phyloP scores from a whole-genome alignment of 371 early-diverging fungal genomes.

The Haplosporangium sp. region DNA sequence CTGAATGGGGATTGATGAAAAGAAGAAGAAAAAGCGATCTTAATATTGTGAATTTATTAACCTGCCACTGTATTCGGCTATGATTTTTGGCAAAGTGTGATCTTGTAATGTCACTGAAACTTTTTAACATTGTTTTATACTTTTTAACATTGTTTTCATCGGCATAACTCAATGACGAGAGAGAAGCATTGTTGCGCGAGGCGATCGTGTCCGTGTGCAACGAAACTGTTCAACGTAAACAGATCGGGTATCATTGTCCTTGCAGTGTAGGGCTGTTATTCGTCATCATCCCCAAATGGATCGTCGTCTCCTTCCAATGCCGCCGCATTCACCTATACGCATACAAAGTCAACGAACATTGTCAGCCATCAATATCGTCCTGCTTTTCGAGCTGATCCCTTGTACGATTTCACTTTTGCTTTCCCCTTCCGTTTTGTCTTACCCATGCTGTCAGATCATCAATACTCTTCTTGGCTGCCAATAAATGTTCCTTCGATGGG shows the following conservation, averaged over 20 bases:
- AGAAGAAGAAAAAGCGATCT: not conserved
- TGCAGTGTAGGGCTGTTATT: conserved; percentile 1
- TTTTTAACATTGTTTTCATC: no score
- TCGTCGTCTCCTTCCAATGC: conserved; percentile 38
- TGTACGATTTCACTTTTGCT: not conserved
- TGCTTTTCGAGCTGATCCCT: no score
- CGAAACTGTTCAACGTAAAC: no score
- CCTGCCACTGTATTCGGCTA: not conserved
- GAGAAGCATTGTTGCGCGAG: no score
- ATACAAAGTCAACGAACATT: not conserved
- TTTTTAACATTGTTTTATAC: no score
- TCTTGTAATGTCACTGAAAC: not conserved
- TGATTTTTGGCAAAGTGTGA: not conserved
- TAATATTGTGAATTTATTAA: not conserved
- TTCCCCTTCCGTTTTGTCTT: conserved; percentile 5
- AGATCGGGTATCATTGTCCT: conserved; percentile 4
- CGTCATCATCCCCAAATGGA: conserved; percentile 30
- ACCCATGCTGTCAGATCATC: conserved; percentile 55
- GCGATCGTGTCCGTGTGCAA: no score
- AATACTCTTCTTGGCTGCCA: conserved; percentile 55
- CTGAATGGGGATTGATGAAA: not conserved
- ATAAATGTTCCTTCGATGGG: conserved; percentile 40
- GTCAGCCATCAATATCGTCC: no score
- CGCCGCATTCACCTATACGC: conserved; percentile 33
- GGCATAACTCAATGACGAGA: no score